These are phyloP conservation scores for Collariella sp. DNA, from an alignment of 495 filamentous ascomycete species.

Conservation along the genomic window DNA sequence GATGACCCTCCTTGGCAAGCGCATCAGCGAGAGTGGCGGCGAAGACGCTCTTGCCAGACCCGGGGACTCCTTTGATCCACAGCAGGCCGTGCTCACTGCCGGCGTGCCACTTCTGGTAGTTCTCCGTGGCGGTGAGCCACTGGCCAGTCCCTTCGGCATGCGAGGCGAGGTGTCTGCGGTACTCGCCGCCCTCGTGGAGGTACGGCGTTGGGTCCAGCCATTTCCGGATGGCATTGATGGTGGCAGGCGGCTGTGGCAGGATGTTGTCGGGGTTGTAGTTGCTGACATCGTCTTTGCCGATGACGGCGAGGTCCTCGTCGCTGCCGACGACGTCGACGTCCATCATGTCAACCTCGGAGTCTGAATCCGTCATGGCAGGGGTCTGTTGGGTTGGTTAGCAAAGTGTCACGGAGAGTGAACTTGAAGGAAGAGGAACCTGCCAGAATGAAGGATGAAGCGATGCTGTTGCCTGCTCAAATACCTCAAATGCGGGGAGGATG, in stretches of 20 bases:
- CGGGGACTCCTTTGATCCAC: conserved; percentile 46
- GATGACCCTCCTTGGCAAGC: conserved; percentile 24
- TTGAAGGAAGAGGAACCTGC: no score
- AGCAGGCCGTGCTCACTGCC: conserved; percentile 29
- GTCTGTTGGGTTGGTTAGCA: no score
- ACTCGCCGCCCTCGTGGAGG: conserved; percentile 21
- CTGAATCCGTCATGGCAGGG: no score
- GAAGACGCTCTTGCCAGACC: conserved; percentile 45
- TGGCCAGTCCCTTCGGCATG: conserved; percentile 37
- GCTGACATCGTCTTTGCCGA: conserved; percentile 23
- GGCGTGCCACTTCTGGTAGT: conserved; percentile 37
- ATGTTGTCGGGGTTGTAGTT: conserved; percentile 28
- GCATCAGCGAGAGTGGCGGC: conserved; percentile 32
- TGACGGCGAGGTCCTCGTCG: conserved; percentile 23
- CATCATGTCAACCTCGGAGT: no score
- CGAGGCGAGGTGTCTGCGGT: conserved; percentile 32
- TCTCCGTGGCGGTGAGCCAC: conserved; percentile 33
- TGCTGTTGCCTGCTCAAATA: no score
- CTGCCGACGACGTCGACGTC: conserved; percentile 4
- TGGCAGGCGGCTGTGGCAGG: conserved; percentile 18
- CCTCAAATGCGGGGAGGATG: no score
- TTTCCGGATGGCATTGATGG: conserved; percentile 21
- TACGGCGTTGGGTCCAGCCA: conserved; percentile 37
- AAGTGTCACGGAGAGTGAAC: no score
- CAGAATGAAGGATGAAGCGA: no score